Evolutionary conservation across 2,329 filamentous ascomycete genomes (phyloP).

Genomic region (Colletotrichum gigasporum): DNA sequence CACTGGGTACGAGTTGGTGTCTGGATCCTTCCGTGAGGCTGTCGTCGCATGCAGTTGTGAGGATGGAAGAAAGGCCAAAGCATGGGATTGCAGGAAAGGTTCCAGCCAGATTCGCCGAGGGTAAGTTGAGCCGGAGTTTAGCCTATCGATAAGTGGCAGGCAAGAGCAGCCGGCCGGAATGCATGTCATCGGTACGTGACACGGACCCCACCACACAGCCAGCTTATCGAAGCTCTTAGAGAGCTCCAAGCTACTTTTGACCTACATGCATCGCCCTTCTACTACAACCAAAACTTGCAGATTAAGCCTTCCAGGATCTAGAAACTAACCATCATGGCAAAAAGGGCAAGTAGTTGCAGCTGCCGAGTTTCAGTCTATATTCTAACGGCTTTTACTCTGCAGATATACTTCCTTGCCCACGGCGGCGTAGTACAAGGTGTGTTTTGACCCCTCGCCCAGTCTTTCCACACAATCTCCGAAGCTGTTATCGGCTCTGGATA

Average conservation of each 20-base stretch:
- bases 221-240: not conserved
- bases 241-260: conserved; percentile 31
- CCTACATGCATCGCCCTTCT: not conserved
- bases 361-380: not conserved
- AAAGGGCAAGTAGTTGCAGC: conserved; percentile 41
- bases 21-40: no score
- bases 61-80: not conserved
- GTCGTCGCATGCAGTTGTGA: not conserved
- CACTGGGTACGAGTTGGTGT: not conserved
- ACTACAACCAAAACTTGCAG: not conserved
- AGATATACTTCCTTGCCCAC: conserved; percentile 73
- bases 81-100: not conserved
- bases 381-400: not conserved
- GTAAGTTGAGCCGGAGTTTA: conserved; percentile 1
- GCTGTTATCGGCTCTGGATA: conserved; percentile 23
- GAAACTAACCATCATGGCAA: conserved; percentile 43
- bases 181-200: not conserved
- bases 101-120: not conserved
- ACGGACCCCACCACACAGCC: not conserved
- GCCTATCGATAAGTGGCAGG: no score
- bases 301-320: no score
- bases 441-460: conserved; percentile 60
- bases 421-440: conserved; percentile 74
- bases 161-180: no score
- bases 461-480: conserved; percentile 43